Evolutionary conservation across 768 basidiomycete species (phyloP).

Genomic region (Auricularia sp.): DNA sequence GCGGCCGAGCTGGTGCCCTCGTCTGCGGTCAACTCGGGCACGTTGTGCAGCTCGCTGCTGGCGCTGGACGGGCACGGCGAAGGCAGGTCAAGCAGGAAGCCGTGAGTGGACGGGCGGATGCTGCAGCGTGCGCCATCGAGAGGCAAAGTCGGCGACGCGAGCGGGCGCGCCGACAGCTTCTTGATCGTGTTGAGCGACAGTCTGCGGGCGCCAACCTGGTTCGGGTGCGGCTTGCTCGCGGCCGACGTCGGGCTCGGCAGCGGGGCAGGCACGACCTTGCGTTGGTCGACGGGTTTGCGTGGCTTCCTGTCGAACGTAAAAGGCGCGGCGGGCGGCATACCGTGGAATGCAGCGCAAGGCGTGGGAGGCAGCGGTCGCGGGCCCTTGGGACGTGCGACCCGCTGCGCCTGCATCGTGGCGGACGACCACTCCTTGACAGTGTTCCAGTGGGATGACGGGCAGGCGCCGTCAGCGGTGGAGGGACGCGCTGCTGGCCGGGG

Average conservation of each 20-base stretch:
- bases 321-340: too few relatives aligned
- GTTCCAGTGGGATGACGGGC: too few relatives aligned
- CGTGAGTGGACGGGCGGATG: neutral
- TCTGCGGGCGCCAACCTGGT: neutral
- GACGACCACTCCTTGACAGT: too few relatives aligned
- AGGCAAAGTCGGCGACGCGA: neutral
- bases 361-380: too few relatives aligned
- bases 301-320: too few relatives aligned
- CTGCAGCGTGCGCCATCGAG: neutral
- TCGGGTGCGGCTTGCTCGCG: neutral
- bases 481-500: too few relatives aligned
- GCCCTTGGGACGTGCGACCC: too few relatives aligned
- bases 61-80: neutral
- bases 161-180: neutral
- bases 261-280: neutral
- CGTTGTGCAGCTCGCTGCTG: neutral
- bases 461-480: too few relatives aligned
- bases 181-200: conserved; percentile 1
- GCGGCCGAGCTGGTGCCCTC: neutral
- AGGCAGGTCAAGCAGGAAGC: neutral
- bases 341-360: too few relatives aligned
- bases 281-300: neutral
- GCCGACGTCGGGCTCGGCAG: neutral
- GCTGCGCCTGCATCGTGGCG: too few relatives aligned
- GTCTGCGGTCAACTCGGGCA: neutral